Conservation (phyloP, 805 yeast species). For the Wickerhamiella brachini region DNA sequence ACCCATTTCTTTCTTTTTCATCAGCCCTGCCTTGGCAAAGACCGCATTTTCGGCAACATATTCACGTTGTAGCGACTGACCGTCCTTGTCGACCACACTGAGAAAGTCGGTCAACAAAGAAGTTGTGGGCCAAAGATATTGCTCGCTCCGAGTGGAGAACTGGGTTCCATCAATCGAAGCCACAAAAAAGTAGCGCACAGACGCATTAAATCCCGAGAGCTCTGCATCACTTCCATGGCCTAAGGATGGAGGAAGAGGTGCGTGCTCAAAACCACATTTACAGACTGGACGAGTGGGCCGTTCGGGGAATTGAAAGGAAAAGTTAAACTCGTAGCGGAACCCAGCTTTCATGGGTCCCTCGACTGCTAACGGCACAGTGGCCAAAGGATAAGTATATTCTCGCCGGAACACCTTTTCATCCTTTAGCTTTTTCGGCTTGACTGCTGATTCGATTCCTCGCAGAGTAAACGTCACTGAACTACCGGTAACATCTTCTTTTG, state of each 20-base stretch:
- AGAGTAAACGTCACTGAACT: not conserved
- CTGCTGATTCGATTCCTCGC: not conserved
- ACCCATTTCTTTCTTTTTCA: not conserved
- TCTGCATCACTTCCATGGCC: not conserved
- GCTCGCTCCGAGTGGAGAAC: not conserved
- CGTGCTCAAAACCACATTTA: not conserved
- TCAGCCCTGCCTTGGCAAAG: not conserved
- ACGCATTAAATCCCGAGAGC: not conserved
- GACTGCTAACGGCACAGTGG: not conserved
- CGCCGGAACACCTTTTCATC: not conserved
- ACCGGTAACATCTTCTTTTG: not conserved
- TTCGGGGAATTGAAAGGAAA: not conserved
- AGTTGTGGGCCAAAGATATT: not conserved
- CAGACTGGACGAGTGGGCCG: not conserved
- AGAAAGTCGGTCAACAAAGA: not conserved
- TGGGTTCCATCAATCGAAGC: not conserved
- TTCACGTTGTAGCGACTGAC: not conserved
- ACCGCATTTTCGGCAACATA: not conserved
- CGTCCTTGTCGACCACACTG: not conserved
- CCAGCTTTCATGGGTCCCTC: not conserved
- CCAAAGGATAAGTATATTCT: not conserved
- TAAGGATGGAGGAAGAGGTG: not conserved
- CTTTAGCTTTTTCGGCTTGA: not conserved
- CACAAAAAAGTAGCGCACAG: not conserved
- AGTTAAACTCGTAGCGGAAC: not conserved